Percentiles rank a stretch among this genome's conserved stretches.
phyloP scores from a whole-genome alignment of 495 filamentous ascomycete species.

The Cercophora sp. region DNA sequence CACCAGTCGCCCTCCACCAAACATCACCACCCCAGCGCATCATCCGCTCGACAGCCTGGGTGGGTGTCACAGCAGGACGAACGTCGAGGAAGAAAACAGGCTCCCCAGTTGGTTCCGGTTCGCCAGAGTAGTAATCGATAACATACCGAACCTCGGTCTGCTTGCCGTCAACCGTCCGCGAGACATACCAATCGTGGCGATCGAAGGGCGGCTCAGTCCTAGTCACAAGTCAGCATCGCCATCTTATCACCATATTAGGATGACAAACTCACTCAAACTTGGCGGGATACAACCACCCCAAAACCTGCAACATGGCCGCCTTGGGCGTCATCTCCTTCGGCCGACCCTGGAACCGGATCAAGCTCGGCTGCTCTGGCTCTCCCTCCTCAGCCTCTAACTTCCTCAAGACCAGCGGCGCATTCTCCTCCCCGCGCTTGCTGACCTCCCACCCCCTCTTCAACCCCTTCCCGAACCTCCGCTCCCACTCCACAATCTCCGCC shows the following conservation, averaged over 20 bases:
- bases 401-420: constrained; percentile 30
- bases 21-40: constrained; percentile 90
- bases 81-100: constrained; percentile 97
- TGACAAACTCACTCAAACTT: constrained; percentile 73
- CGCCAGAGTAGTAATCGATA: constrained; percentile 94
- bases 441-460: constrained; percentile 66
- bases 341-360: constrained; percentile 82
- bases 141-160: constrained; percentile 83
- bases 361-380: constrained; percentile 51
- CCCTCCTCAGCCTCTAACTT: constrained; percentile 35
- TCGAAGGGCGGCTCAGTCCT: constrained; percentile 89
- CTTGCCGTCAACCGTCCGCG: constrained; percentile 57
- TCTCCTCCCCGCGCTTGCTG: constrained; percentile 68
- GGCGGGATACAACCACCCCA: constrained; percentile 74
- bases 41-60: constrained; percentile 73
- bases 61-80: constrained; percentile 88
- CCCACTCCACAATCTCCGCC: constrained; percentile 90
- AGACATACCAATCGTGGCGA: constrained; percentile 94
- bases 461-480: constrained; percentile 74
- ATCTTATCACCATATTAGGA: no score
- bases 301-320: constrained; percentile 69
- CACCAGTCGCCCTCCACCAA: constrained; percentile 86
- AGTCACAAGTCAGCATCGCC: not conserved
- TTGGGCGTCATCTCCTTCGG: constrained; percentile 89
- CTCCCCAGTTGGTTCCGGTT: constrained; percentile 82